Conservation (phyloP, 1,284 basidiomycete genomes). For the Tranzscheliella williamsii region DNA sequence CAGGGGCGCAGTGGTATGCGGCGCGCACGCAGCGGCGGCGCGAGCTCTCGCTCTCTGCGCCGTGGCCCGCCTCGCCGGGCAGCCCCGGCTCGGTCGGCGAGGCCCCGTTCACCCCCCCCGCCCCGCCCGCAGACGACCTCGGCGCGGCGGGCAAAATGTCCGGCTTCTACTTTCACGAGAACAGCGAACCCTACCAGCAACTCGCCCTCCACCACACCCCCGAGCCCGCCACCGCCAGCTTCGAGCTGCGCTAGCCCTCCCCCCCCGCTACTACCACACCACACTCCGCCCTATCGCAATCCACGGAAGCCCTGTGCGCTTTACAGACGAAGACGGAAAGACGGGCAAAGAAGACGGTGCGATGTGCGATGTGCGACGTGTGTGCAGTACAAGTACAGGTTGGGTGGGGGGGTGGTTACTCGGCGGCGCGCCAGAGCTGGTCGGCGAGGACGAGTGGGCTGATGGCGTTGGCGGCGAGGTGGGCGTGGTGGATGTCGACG, state of each 20-base stretch:
- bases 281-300: not conserved
- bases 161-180: slow-evolving; percentile 91
- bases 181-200: slow-evolving; percentile 75
- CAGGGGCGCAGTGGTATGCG: slow-evolving; percentile 34
- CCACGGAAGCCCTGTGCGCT: not conserved
- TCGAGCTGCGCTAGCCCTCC: slow-evolving; percentile 61
- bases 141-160: slow-evolving; percentile 67
- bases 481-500: slow-evolving; percentile 30
- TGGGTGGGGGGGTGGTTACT: slow-evolving; percentile 1
- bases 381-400: too few relatives aligned
- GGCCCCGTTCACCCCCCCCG: too few relatives aligned
- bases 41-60: slow-evolving; percentile 21
- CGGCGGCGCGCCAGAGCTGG: slow-evolving; percentile 46
- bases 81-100: too few relatives aligned
- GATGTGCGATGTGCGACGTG: too few relatives aligned
- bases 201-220: slow-evolving; percentile 63
- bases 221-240: slow-evolving; percentile 51
- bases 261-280: not conserved
- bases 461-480: slow-evolving; percentile 21
- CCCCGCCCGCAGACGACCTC: slow-evolving; percentile 13
- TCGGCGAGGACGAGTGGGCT: slow-evolving; percentile 35
- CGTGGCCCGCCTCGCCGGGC: slow-evolving; percentile 25
- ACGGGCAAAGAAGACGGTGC: too few relatives aligned
- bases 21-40: slow-evolving; percentile 20
- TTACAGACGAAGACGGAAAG: too few relatives aligned